phyloP scores from a whole-genome alignment of 179 eudicot species.

The Spergularia azorica region DNA sequence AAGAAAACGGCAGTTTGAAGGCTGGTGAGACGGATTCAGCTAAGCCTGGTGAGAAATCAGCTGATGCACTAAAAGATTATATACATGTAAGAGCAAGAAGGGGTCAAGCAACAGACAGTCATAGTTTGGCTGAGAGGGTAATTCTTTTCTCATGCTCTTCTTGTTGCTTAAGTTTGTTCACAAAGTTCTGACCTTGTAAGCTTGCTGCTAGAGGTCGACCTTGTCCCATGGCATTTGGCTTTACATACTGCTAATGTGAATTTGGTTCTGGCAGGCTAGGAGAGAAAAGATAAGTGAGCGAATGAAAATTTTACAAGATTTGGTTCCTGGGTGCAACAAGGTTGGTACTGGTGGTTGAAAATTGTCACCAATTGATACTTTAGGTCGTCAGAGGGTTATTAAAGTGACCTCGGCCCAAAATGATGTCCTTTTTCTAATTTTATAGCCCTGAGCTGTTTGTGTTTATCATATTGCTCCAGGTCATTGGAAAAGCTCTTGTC shows the following conservation, averaged over 20 bases:
- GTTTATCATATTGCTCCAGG: conserved; percentile 38
- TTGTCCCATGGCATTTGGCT: background rate
- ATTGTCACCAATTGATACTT: background rate
- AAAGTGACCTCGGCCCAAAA: background rate
- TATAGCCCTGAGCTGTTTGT: conserved; percentile 10
- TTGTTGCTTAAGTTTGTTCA: background rate
- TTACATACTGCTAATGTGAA: background rate
- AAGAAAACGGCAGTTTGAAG: conserved; percentile 52
- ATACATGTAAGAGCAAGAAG: conserved; percentile 98
- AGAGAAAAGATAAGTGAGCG: conserved; percentile 96
- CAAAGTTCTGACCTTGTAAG: background rate
- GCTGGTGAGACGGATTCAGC: conserved; percentile 53
- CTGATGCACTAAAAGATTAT: conserved; percentile 80
- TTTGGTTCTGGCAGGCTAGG: conserved; percentile 63
- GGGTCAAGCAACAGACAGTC: conserved; percentile 99
- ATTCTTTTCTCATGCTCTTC: conserved; percentile 25
- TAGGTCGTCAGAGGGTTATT: conserved; percentile 5
- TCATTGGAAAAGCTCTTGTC: conserved; percentile 92
- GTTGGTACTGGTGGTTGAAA: conserved; percentile 32
- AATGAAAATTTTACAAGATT: conserved; percentile 91
- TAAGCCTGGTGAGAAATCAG: conserved; percentile 49
- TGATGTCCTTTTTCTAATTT: background rate
- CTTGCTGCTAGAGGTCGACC: background rate
- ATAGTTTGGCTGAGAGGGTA: conserved; percentile 96
- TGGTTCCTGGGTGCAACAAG: conserved; percentile 99